Percentiles rank a stretch among this genome's conserved stretches.
These are phyloP conservation scores for Boletus barrowsii DNA, from an alignment of 768 basidiomycete species.

Conservation along the genomic window DNA sequence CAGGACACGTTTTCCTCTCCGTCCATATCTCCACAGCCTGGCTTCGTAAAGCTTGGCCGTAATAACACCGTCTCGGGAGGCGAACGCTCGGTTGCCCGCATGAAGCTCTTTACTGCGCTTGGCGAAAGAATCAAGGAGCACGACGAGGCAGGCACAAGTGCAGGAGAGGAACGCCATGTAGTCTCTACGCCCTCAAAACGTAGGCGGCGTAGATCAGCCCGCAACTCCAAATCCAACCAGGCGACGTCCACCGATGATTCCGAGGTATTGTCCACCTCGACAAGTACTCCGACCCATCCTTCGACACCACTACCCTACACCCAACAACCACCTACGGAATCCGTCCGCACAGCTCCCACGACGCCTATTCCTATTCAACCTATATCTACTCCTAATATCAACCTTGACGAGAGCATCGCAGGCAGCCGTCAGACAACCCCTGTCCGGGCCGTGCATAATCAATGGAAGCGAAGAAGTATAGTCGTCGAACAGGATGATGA, in stretches of 20 bases:
- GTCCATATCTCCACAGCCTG: conserved; percentile 46
- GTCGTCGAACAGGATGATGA: conserved; percentile 73
- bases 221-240: conserved; percentile 39
- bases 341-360: conserved; percentile 25
- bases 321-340: conserved; percentile 31
- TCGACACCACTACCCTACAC: conserved; percentile 46
- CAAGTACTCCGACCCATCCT: conserved; percentile 59
- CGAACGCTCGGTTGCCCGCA: conserved; percentile 70
- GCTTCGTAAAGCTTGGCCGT: conserved; percentile 47
- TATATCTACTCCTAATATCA: conserved; percentile 25
- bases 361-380: conserved; percentile 30
- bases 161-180: conserved; percentile 50
- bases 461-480: conserved; percentile 56
- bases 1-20: conserved; percentile 57
- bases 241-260: conserved; percentile 47
- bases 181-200: conserved; percentile 48
- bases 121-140: conserved; percentile 57
- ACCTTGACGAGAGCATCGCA: conserved; percentile 29
- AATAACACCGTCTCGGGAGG: conserved; percentile 85
- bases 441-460: conserved; percentile 36
- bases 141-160: conserved; percentile 61
- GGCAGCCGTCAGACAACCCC: conserved; percentile 33
- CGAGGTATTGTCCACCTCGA: conserved; percentile 39
- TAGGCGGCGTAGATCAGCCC: conserved; percentile 52
- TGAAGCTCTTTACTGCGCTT: conserved; percentile 61